phyloP scores from a whole-genome alignment of 148 eudicot genomes.

The Pouteria glomerata region DNA sequence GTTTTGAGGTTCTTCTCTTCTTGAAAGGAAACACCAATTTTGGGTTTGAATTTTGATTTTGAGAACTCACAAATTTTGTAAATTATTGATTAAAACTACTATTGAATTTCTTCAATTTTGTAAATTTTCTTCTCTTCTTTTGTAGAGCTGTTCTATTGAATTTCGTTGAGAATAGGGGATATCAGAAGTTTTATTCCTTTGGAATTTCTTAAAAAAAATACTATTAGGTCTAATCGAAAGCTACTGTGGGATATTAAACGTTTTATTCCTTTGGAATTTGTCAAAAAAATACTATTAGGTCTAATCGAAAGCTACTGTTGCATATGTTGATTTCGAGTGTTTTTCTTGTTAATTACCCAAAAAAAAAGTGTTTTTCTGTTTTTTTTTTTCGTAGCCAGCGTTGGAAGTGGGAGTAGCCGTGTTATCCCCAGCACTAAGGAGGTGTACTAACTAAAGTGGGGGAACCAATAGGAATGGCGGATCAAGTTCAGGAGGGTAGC shows the following conservation, averaged over 20 bases:
- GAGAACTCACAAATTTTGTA: not conserved
- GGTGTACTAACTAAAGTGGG: not conserved
- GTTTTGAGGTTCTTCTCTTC: not conserved
- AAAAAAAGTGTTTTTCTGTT: too few species aligned
- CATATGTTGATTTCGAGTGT: not conserved
- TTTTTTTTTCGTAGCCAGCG: not conserved
- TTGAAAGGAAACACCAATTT: not conserved
- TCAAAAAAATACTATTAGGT: too few species aligned
- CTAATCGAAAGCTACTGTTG: not conserved
- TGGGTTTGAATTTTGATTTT: not conserved
- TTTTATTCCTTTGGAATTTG: too few species aligned
- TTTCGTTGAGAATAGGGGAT: not conserved
- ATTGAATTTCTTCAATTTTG: not conserved
- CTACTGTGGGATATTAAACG: too few species aligned
- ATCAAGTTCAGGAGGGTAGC: slow-evolving; percentile 63
- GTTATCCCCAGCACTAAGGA: not conserved
- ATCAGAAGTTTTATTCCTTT: not conserved
- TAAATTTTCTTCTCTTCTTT: not conserved
- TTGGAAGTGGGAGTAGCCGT: not conserved
- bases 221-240: too few species aligned
- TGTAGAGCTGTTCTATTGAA: not conserved
- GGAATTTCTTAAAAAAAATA: not conserved
- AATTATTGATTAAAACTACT: not conserved
- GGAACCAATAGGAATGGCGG: slow-evolving; percentile 59
- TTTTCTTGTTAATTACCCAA: not conserved